Conservation (phyloP, 768 basidiomycete species). For the Xerocomellus chrysenteron region DNA sequence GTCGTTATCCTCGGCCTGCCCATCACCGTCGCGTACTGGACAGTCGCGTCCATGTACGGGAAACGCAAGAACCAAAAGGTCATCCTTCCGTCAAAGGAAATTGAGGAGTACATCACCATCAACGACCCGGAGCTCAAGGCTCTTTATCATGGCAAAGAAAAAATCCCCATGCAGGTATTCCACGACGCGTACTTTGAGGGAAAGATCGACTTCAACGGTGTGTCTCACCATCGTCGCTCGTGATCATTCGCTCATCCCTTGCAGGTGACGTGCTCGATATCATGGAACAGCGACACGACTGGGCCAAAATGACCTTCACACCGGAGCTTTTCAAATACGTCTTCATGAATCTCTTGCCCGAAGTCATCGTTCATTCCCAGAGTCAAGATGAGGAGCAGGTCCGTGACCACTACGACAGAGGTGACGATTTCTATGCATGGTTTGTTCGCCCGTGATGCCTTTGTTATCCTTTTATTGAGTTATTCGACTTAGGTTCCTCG, state of each 20-base stretch:
- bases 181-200: slow-evolving; percentile 97
- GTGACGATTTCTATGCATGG: slow-evolving; percentile 97
- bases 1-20: slow-evolving; percentile 73
- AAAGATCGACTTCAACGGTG: slow-evolving; percentile 95
- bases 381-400: slow-evolving; percentile 94
- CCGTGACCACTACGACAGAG: slow-evolving; percentile 93
- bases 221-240: slow-evolving; percentile 14
- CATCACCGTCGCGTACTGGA: slow-evolving; percentile 86
- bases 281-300: slow-evolving; percentile 94
- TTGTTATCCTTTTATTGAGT: not conserved
- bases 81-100: slow-evolving; percentile 75
- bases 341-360: slow-evolving; percentile 83
- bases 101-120: slow-evolving; percentile 90
- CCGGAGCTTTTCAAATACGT: slow-evolving; percentile 93
- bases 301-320: slow-evolving; percentile 91
- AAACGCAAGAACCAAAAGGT: slow-evolving; percentile 83
- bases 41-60: slow-evolving; percentile 79
- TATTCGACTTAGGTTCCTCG: slow-evolving; percentile 67
- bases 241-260: not conserved
- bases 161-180: slow-evolving; percentile 97
- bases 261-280: slow-evolving; percentile 91
- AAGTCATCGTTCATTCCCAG: slow-evolving; percentile 89
- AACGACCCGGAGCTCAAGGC: slow-evolving; percentile 79
- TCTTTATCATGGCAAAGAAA: slow-evolving; percentile 78
- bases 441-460: not conserved